phyloP scores from a whole-genome alignment of 2,329 filamentous ascomycete genomes.

The Clathrospora elynae region DNA sequence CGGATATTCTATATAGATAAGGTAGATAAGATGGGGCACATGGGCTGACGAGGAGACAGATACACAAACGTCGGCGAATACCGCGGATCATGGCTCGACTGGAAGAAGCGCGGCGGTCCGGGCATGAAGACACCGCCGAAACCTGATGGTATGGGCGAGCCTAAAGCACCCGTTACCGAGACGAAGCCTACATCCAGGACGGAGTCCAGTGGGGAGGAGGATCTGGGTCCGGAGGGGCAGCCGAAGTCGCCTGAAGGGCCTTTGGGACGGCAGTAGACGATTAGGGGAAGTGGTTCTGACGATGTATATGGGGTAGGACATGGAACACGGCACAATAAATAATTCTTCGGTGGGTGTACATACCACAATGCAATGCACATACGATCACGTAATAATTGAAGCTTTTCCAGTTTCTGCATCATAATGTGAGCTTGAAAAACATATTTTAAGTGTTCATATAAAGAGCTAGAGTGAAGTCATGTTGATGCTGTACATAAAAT shows the following conservation, averaged over 20 bases:
- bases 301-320: no score
- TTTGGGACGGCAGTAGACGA: slow-evolving; percentile 14
- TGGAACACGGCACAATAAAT: no score
- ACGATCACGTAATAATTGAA: no score
- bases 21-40: no score
- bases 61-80: slow-evolving; percentile 76
- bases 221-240: slow-evolving; percentile 14
- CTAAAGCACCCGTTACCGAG: slow-evolving; percentile 19
- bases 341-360: no score
- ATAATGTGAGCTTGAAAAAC: no score
- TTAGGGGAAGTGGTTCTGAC: no score
- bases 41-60: slow-evolving; percentile 4
- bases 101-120: slow-evolving; percentile 73
- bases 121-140: slow-evolving; percentile 28
- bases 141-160: slow-evolving; percentile 27
- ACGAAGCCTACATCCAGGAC: slow-evolving; percentile 17
- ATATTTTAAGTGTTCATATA: no score
- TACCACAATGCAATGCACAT: no score
- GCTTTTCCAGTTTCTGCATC: no score
- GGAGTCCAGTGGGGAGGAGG: slow-evolving; percentile 24
- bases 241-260: slow-evolving; percentile 13
- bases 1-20: not conserved
- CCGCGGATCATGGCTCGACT: slow-evolving; percentile 79
- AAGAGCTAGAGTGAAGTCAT: no score
- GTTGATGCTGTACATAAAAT: no score